Percentiles rank a stretch among this genome's conserved stretches.
Evolutionary conservation across 2,329 filamentous ascomycete species (phyloP).

Genomic region (Hypoxylon sp.): DNA sequence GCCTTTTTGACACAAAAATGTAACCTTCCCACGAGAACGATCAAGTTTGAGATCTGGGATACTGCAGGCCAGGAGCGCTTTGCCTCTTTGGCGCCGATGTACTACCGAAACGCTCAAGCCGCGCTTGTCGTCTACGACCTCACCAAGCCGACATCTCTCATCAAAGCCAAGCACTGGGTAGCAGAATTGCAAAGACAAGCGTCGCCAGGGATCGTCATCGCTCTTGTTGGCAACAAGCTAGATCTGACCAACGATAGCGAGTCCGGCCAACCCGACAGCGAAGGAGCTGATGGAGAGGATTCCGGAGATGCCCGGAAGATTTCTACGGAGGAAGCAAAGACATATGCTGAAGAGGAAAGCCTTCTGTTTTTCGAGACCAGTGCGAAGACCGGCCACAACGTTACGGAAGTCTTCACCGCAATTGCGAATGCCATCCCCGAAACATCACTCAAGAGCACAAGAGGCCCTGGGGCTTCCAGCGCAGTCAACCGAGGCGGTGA

Average conservation of each 20-base stretch:
- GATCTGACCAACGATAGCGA: conserved; percentile 81
- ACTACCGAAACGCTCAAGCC: conserved; percentile 98
- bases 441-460: conserved; percentile 91
- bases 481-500: conserved; percentile 72
- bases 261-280: conserved; percentile 64
- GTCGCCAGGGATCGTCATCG: conserved; percentile 95
- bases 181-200: conserved; percentile 97
- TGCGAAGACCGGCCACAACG: conserved; percentile 95
- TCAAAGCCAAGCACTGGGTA: conserved; percentile 99
- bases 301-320: conserved; percentile 87
- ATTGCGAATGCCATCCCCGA: conserved; percentile 99
- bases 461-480: conserved; percentile 76
- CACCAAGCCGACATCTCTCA: conserved; percentile 93
- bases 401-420: conserved; percentile 95
- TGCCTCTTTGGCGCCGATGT: conserved; percentile 97
- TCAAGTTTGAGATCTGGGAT: conserved; percentile 98
- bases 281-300: conserved; percentile 68
- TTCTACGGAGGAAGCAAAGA: conserved; percentile 89
- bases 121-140: conserved; percentile 99
- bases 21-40: conserved; percentile 91
- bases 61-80: conserved; percentile 98
- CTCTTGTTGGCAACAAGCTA: conserved; percentile 95
- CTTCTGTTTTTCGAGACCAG: conserved; percentile 98
- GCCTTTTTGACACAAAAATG: conserved; percentile 99
- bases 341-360: conserved; percentile 94